A percentile compares a stretch with the other conserved stretches of the same genome.
Evolutionary conservation across 257 asterid species (phyloP).

Genomic region (Solanum dulcamara): DNA sequence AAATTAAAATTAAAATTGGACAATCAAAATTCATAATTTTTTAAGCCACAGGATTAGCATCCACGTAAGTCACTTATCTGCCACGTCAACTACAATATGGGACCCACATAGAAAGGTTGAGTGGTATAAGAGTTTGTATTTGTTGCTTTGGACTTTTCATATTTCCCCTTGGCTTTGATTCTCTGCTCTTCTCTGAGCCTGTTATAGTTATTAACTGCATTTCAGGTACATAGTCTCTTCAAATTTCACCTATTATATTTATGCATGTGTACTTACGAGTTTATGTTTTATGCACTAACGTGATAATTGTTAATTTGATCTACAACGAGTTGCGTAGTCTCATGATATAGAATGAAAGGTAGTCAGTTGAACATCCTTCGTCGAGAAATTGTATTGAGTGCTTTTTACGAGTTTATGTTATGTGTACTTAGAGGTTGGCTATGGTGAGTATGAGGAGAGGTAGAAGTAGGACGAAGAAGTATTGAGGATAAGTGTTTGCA

Average conservation of each 20-base stretch:
- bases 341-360: neutral
- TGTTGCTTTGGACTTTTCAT: conserved; percentile 25
- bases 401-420: neutral
- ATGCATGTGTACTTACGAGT: neutral
- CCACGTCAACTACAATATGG: conserved; percentile 36
- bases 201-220: neutral
- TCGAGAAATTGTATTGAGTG: neutral
- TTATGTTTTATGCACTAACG: neutral
- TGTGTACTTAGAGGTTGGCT: fast-evolving
- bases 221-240: neutral
- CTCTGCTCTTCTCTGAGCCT: neutral
- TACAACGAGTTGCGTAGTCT: neutral
- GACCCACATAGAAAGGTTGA: conserved; percentile 28
- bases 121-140: conserved; percentile 42
- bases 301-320: neutral
- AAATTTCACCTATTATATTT: neutral
- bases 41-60: neutral
- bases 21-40: neutral
- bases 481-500: neutral
- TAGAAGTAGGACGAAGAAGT: neutral
- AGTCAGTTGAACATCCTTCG: neutral
- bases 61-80: conserved; percentile 68
- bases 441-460: neutral
- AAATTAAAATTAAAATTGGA: too few species aligned
- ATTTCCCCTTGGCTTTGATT: neutral